These are phyloP conservation scores for Neonectria faginata DNA, from an alignment of 2,329 filamentous ascomycete species.

Conservation along the genomic window DNA sequence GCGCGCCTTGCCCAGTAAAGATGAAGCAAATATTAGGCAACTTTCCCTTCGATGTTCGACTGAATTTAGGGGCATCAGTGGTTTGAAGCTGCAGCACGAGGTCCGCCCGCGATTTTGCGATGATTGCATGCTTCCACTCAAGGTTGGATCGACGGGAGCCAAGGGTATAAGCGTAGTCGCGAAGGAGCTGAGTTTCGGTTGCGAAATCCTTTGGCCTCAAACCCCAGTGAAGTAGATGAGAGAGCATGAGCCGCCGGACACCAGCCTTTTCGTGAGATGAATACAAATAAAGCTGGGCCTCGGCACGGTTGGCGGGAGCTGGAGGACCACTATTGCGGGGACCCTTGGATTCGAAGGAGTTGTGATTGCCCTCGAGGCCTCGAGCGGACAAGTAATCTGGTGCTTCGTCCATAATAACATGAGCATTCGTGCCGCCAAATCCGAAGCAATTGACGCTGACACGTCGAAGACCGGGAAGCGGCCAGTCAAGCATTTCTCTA, in stretches of 20 bases:
- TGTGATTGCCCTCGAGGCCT: conserved; percentile 53
- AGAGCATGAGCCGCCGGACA: conserved; percentile 51
- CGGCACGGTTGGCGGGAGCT: not conserved
- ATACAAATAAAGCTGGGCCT: conserved; percentile 55
- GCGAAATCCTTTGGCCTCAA: conserved; percentile 13
- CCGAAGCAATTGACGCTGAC: conserved; percentile 69
- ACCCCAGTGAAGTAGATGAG: conserved; percentile 50
- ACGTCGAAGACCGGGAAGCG: conserved; percentile 57
- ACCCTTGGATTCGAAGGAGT: conserved; percentile 41
- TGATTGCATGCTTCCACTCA: conserved; percentile 56
- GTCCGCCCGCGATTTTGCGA: conserved; percentile 51
- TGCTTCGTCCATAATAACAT: conserved; percentile 64
- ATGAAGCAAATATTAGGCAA: conserved; percentile 53
- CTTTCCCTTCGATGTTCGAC: conserved; percentile 44
- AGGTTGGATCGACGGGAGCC: conserved; percentile 58
- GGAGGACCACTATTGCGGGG: not conserved
- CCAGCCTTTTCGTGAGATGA: conserved; percentile 59
- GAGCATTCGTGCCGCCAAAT: conserved; percentile 68
- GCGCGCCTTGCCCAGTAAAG: conserved; percentile 59
- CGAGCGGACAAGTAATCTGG: conserved; percentile 53
- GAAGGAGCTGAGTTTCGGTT: conserved; percentile 42
- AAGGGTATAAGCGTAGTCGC: conserved; percentile 61
- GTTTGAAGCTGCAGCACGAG: conserved; percentile 48
- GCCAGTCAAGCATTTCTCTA: conserved; percentile 56
- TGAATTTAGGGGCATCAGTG: conserved; percentile 32